phyloP scores from a whole-genome alignment of 495 filamentous ascomycete genomes.

The Patellaria atrata region DNA sequence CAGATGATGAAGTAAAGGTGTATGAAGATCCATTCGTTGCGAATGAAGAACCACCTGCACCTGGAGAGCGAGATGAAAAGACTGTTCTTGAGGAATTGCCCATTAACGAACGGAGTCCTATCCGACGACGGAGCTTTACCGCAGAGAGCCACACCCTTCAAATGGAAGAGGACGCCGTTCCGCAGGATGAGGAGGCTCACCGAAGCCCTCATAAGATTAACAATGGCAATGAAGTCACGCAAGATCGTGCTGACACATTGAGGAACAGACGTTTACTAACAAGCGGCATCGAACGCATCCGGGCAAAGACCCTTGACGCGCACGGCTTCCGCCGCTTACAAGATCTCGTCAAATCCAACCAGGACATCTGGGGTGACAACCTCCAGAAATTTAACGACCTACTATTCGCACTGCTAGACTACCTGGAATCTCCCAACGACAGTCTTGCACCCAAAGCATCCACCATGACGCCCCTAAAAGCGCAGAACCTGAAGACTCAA shows the following conservation, averaged over 20 bases:
- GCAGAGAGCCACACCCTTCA: constrained; percentile 6
- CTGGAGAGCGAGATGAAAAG: constrained; percentile 13
- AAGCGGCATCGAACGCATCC: constrained; percentile 63
- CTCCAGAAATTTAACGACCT: constrained; percentile 54
- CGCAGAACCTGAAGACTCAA: constrained; percentile 68
- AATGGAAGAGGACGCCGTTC: constrained; percentile 12
- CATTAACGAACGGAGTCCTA: constrained; percentile 26
- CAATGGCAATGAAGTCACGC: constrained; percentile 18
- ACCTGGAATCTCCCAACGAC: constrained; percentile 39
- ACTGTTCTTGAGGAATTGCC: constrained; percentile 28
- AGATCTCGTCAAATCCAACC: constrained; percentile 56
- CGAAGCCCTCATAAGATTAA: constrained; percentile 15
- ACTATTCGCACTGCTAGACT: constrained; percentile 56
- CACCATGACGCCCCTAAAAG: constrained; percentile 42
- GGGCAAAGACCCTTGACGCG: constrained; percentile 57
- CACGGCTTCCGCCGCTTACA: constrained; percentile 83
- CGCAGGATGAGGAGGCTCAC: neutral
- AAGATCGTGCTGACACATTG: constrained; percentile 34
- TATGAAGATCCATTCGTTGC: constrained; percentile 28
- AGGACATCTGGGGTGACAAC: constrained; percentile 39
- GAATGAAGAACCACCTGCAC: constrained; percentile 10
- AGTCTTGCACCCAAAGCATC: constrained; percentile 23
- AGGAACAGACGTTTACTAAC: constrained; percentile 42
- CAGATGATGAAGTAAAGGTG: constrained; percentile 26
- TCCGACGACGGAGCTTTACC: constrained; percentile 20